Evolutionary conservation across 805 yeast species (phyloP).

Genomic region (Lachancea lanzarotensis): DNA sequence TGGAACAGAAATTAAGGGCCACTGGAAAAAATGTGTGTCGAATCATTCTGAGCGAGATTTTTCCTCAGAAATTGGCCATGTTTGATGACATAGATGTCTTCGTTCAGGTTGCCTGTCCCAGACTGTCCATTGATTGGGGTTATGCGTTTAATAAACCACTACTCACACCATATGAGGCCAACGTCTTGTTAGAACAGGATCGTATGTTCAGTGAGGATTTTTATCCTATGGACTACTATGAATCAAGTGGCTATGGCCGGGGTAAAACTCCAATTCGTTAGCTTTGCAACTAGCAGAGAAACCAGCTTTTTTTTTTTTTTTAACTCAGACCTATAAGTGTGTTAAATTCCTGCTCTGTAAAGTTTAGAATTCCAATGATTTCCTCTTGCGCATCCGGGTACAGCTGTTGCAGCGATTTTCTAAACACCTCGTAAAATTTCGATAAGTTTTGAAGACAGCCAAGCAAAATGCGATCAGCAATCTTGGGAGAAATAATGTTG

Average conservation of each 20-base stretch:
- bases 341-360: conserved; percentile 44
- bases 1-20: conserved; percentile 48
- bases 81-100: conserved; percentile 92
- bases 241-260: conserved; percentile 84
- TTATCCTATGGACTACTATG: conserved; percentile 96
- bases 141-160: conserved; percentile 91
- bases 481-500: conserved; percentile 56
- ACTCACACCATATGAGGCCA: conserved; percentile 92
- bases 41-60: conserved; percentile 84
- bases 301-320: not conserved
- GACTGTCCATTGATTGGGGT: conserved; percentile 97
- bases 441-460: conserved; percentile 46
- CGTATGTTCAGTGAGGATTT: conserved; percentile 52
- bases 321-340: conserved; percentile 66
- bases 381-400: conserved; percentile 26
- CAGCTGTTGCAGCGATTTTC: conserved; percentile 31
- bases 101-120: conserved; percentile 96
- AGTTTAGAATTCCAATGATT: conserved; percentile 22
- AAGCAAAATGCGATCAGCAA: conserved; percentile 49
- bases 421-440: conserved; percentile 33
- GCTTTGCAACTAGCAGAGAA: not conserved
- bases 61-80: conserved; percentile 86
- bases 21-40: conserved; percentile 67
- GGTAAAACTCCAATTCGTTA: conserved; percentile 57
- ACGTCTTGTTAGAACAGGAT: conserved; percentile 78